Base-by-base conservation (phyloP, 352 stramenopile species). In the Globisporangium emineosum region DNA sequence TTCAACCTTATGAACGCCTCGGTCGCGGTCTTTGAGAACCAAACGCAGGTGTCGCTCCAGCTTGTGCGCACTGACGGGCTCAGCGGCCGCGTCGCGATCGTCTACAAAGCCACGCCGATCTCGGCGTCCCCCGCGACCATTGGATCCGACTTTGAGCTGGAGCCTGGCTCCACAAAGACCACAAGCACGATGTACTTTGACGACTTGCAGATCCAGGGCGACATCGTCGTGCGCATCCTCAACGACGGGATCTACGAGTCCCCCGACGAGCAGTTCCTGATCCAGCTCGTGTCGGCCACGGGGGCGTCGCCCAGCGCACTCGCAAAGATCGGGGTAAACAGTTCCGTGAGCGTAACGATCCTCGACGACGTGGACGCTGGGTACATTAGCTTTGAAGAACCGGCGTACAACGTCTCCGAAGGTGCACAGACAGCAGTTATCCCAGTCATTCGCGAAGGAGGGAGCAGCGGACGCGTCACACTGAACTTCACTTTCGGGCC, bases 361-460 rank as follows among this genome's bases (percentile, higher is more conserved):
- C n/a, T 81, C 0, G 83, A 91, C 50, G 83, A 89, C 58, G 81
- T 73, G 0, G 80, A 89, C 51, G 80, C 83, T 40, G 83, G 83
- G 0, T 76, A 73, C 29, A 54, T 91, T 2, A 75, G 71, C 32
- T 89, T 91, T 63, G 66, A 73, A 0, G 65, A 64, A 4, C 17
- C 62, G 2, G 27, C 3, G 2, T 85, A 77, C 37, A 47, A 19
- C 0, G 71, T 91, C 5, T 64, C 43, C 0, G 80, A 91, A 69
- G 64, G 70, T 27, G 62, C 64, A 15, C 62, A 59, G 15, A 68
- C 61, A n/a, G 69, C 68, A 8, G 42, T 76, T 0, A 50, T 88
- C 4, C 62, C 76, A 0, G 79, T 90, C 43, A 55, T 85, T n/a
- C 80, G 83, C 0, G 64, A 83, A 59, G 62, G 70, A 2, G 79